phyloP scores from a whole-genome alignment of 805 yeast genomes.

The Starmerella bombi region DNA sequence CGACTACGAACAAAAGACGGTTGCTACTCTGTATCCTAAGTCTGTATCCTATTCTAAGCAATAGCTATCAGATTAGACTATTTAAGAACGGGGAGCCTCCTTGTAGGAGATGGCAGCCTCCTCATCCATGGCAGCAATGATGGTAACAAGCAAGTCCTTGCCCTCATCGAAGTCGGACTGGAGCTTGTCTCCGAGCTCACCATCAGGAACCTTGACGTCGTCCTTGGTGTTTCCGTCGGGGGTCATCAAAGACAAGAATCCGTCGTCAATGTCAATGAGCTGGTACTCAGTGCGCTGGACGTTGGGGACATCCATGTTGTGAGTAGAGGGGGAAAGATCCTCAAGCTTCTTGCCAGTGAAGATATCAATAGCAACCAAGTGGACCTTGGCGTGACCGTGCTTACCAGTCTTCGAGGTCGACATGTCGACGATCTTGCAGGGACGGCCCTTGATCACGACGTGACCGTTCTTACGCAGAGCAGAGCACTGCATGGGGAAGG shows the following conservation, averaged over 20 bases:
- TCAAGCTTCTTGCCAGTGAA: conserved; percentile 99
- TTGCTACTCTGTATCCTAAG: no score
- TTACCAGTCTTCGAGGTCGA: conserved; percentile 99
- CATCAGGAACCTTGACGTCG: conserved; percentile 96
- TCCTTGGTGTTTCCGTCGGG: conserved; percentile 97
- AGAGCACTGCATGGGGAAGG: conserved; percentile 99
- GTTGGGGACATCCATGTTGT: conserved; percentile 99
- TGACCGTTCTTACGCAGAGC: conserved; percentile 99
- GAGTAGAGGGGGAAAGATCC: conserved; percentile 99
- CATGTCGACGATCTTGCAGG: conserved; percentile 99
- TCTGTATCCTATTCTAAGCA: no score
- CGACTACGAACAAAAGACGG: no score
- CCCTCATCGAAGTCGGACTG: conserved; percentile 94
- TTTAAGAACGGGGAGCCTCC: conserved; percentile 64
- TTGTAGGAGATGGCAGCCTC: conserved; percentile 97
- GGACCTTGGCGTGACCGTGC: conserved; percentile 99
- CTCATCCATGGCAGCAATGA: conserved; percentile 98
- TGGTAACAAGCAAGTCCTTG: conserved; percentile 92
- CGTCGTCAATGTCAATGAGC: conserved; percentile 94
- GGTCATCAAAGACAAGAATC: conserved; percentile 93
- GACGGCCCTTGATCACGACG: conserved; percentile 97
- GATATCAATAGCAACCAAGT: conserved; percentile 96
- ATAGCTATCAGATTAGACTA: background rate
- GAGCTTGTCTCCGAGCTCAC: conserved; percentile 89
- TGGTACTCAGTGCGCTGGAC: conserved; percentile 92